These are phyloP conservation scores for Curvularia lunata DNA, from an alignment of 2,329 filamentous ascomycete species.

Conservation along the genomic window DNA sequence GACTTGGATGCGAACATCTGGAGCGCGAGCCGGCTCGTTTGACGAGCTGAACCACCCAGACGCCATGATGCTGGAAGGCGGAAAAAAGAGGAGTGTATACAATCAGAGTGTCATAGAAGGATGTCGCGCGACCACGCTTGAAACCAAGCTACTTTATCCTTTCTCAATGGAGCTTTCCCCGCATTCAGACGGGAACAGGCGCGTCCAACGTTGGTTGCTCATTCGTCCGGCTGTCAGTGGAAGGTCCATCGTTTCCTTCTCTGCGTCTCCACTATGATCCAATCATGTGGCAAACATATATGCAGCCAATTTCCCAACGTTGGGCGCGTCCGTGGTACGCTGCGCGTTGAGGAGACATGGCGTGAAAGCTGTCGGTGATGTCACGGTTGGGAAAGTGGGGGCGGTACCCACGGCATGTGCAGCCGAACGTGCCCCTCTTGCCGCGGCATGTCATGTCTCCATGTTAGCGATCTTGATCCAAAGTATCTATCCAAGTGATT, in stretches of 20 bases:
- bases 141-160: constrained; percentile 16
- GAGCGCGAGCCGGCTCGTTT: constrained; percentile 28
- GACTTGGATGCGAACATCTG: constrained; percentile 42
- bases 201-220: constrained; percentile 5
- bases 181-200: constrained; percentile 25
- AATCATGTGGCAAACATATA: constrained; percentile 12
- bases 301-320: constrained; percentile 4
- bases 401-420: background rate
- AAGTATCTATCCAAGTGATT: background rate
- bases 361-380: constrained; percentile 10
- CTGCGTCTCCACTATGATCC: constrained; percentile 3
- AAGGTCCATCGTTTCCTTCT: background rate
- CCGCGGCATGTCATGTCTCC: background rate
- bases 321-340: constrained; percentile 4
- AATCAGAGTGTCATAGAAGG: constrained; percentile 4
- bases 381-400: constrained; percentile 7
- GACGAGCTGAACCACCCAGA: constrained; percentile 39
- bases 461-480: background rate
- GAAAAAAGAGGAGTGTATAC: background rate
- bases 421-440: constrained; percentile 10
- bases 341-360: constrained; percentile 4
- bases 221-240: constrained; percentile 13
- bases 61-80: constrained; percentile 27
- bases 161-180: constrained; percentile 30
- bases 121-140: constrained; percentile 7